phyloP scores from a whole-genome alignment of 2,329 filamentous ascomycete genomes.

The Sodiomyces alkalinus region DNA sequence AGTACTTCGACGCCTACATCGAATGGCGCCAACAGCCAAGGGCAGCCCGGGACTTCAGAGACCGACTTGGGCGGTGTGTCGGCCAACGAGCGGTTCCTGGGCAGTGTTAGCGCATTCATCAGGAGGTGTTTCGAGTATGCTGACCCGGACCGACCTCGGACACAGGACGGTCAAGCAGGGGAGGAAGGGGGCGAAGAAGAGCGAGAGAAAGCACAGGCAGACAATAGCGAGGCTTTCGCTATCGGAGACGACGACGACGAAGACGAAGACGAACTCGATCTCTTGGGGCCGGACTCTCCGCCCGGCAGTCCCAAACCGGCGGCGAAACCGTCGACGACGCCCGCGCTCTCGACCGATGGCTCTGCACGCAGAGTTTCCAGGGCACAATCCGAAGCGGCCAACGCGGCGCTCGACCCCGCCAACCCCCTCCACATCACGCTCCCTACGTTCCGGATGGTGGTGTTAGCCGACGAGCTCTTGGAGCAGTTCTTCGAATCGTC shows the following conservation, averaged over 20 bases:
- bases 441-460: slow-evolving; percentile 96
- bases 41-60: slow-evolving; percentile 17
- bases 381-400: slow-evolving; percentile 62
- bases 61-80: slow-evolving; percentile 34
- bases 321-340: slow-evolving; percentile 27
- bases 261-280: slow-evolving; percentile 45
- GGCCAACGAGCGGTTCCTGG: slow-evolving; percentile 76
- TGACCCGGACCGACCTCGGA: slow-evolving; percentile 68
- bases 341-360: slow-evolving; percentile 10
- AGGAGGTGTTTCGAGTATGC: slow-evolving; percentile 95
- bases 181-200: too few species aligned
- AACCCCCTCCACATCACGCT: slow-evolving; percentile 92
- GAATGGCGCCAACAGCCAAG: slow-evolving; percentile 32
- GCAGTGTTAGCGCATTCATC: slow-evolving; percentile 91
- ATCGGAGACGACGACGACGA: slow-evolving; percentile 61
- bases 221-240: slow-evolving; percentile 41
- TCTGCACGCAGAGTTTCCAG: slow-evolving; percentile 34
- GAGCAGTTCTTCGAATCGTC: slow-evolving; percentile 97
- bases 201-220: slow-evolving; percentile 11
- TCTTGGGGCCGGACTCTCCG: slow-evolving; percentile 43
- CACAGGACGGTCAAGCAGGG: too few species aligned
- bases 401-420: slow-evolving; percentile 79
- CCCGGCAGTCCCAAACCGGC: slow-evolving; percentile 23
- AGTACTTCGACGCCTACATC: slow-evolving; percentile 42
- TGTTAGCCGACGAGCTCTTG: slow-evolving; percentile 85